phyloP scores from a whole-genome alignment of 129 eudicot genomes.

The Arctium lappa region DNA sequence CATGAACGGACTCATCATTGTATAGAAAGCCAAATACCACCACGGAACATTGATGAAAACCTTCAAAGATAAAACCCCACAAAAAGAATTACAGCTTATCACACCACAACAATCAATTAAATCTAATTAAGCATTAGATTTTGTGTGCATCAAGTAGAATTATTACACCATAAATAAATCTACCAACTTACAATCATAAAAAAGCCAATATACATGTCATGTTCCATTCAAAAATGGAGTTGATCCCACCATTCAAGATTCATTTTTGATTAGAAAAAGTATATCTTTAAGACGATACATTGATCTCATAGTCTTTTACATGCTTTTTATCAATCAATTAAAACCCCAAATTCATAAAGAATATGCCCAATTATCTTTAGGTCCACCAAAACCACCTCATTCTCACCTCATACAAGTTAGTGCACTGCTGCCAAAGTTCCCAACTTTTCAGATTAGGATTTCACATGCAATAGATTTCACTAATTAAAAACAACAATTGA shows the following conservation, averaged over 20 bases:
- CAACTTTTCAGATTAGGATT: neutral
- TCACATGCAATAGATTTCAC: neutral
- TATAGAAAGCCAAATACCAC: slow-evolving; percentile 92
- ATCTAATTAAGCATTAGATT: neutral
- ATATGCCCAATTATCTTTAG: neutral
- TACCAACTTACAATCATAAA: slow-evolving; percentile 4
- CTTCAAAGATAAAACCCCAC: slow-evolving; percentile 26
- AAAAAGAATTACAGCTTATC: neutral
- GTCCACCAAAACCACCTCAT: neutral
- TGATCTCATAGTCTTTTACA: neutral
- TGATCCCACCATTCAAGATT: slow-evolving; percentile 12
- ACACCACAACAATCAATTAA: neutral
- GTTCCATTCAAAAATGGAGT: slow-evolving; percentile 18
- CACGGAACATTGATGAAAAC: slow-evolving; percentile 95
- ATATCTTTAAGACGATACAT: neutral
- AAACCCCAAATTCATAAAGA: neutral
- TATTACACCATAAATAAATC: neutral
- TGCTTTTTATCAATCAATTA: neutral
- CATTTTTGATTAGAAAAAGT: slow-evolving; percentile 6
- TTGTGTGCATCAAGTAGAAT: neutral
- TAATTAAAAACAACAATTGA: neutral
- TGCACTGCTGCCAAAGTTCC: neutral
- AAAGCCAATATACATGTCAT: slow-evolving; percentile 6
- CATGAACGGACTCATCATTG: slow-evolving; percentile 82
- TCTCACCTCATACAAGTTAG: neutral